Evolutionary conservation across 2,329 filamentous ascomycete genomes (phyloP), one percentile per base, ranked within the genome.

Genomic region (Colletotrichum abscissum): DNA sequence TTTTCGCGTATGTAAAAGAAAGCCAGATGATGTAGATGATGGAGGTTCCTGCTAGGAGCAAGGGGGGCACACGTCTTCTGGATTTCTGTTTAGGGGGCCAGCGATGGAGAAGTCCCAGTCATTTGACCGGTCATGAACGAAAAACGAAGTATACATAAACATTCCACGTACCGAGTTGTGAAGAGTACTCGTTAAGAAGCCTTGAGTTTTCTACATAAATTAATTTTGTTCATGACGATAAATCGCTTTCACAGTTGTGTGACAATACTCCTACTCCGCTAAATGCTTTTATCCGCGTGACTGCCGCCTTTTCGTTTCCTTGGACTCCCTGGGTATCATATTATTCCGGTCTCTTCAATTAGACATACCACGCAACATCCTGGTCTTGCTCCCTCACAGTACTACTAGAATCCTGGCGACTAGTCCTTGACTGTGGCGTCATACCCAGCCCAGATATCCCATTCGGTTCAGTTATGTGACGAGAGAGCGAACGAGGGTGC

Each of bases 271-370:
- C 42, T 49, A 22, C 19, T 49, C 19, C 19, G 8, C 19, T 28
- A 6, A 19, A 56, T 4, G 12, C 8, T 28, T 28, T 56, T 3
- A 16, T 28, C 24, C 5, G 26, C 12, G 24, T 28, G 12, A 56
- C 22, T 3, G 7, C 8, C 54, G 38, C 28, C 42, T 68, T 68
- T 68, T 4, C 24, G 5, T 12, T 26, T n/a, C 26, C 24, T 28
- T 49, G 5, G 58, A 69, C 66, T 64, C 65, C 69, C 26, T 30
- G 52, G 65, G 66, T 72, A 72, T 69, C 69, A 60, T 64, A 7
- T 54, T n/a, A 28, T 3, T 14, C 59, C 69, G 65, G 42, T 19
- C 46, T 46, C 26, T 24, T 24, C 46, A 24, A 46, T 72, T n/a
- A 72, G 60, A 60, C 69, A 33, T 69, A 69, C 58, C 60, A 57